A percentile compares a stretch with the other conserved stretches of the same genome.
Conservation (phyloP, 116 monocot genomes). For the Dioscorea cayenensis region DNA sequence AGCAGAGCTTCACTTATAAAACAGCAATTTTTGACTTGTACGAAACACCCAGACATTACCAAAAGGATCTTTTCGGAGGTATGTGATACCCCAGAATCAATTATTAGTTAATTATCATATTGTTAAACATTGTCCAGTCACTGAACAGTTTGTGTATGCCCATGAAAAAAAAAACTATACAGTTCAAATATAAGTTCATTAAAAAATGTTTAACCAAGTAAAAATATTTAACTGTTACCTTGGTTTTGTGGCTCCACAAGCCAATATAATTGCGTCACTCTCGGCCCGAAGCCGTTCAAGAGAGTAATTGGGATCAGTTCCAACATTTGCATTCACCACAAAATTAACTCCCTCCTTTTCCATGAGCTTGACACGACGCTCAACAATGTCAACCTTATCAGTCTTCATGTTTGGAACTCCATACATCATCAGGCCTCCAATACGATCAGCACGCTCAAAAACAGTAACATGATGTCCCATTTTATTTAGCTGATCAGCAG, state of each 20-base stretch:
- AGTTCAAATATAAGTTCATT: not conserved
- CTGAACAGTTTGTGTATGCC: no score
- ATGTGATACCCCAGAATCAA: no score
- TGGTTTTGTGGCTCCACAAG: constrained; percentile 93
- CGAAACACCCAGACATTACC: no score
- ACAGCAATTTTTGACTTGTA: no score
- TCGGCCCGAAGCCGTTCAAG: constrained; percentile 50
- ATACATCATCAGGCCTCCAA: constrained; percentile 99
- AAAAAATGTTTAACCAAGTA: not conserved
- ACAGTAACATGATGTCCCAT: constrained; percentile 97
- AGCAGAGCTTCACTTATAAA: no score
- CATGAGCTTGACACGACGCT: constrained; percentile 95
- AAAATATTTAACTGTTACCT: constrained; percentile 35
- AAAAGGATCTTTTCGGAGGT: no score
- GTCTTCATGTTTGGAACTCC: constrained; percentile 99
- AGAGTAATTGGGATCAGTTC: constrained; percentile 66
- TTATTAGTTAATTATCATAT: no score
- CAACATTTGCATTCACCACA: constrained; percentile 92
- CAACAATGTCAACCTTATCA: constrained; percentile 83
- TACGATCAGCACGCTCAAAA: constrained; percentile 90
- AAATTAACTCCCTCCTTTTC: constrained; percentile 79
- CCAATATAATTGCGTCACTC: constrained; percentile 78
- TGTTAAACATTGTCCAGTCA: no score
- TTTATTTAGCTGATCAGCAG: constrained; percentile 97
- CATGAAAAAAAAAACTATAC: not conserved